Percentiles rank a stretch among this genome's conserved stretches.
phyloP scores from a whole-genome alignment of 805 yeast species.

The Debaryomyces tyrocola region DNA sequence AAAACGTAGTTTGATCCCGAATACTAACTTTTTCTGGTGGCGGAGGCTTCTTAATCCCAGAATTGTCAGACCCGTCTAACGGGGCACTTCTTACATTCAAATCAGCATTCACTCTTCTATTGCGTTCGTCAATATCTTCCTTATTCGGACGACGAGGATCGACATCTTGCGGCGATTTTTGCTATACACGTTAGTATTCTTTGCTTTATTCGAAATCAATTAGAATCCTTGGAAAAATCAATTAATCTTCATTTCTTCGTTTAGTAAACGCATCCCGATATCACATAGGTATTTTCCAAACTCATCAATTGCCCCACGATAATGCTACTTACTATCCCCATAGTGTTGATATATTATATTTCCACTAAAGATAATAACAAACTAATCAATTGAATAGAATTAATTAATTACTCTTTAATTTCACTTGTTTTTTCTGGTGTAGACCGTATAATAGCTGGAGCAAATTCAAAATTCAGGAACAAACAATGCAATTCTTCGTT shows the following conservation, averaged over 20 bases:
- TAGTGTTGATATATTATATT: neutral
- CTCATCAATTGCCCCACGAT: neutral
- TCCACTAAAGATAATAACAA: neutral
- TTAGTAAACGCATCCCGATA: too few relatives aligned
- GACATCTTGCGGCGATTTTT: slow-evolving; percentile 3
- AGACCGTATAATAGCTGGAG: neutral
- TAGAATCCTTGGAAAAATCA: too few relatives aligned
- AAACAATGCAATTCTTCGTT: neutral
- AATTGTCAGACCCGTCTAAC: slow-evolving; percentile 10
- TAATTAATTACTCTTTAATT: neutral
- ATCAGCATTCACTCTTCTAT: slow-evolving; percentile 12
- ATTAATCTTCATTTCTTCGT: too few relatives aligned
- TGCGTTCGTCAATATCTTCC: slow-evolving; percentile 17
- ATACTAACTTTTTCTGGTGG: slow-evolving; percentile 17
- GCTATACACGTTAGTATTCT: slow-evolving; percentile 1
- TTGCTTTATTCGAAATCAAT: neutral
- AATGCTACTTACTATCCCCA: slow-evolving; percentile 1
- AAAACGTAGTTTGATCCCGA: slow-evolving; percentile 32
- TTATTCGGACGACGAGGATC: neutral
- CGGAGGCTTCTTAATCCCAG: slow-evolving; percentile 1
- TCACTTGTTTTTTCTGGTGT: neutral
- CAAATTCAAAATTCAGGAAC: neutral
- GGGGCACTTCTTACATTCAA: slow-evolving; percentile 14
- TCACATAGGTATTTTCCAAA: too few relatives aligned
- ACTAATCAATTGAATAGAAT: neutral